Evolutionary conservation across 2,329 filamentous ascomycete genomes (phyloP), one percentile per base, ranked within the genome.

Genomic region (Aspergillus novoparasiticus): DNA sequence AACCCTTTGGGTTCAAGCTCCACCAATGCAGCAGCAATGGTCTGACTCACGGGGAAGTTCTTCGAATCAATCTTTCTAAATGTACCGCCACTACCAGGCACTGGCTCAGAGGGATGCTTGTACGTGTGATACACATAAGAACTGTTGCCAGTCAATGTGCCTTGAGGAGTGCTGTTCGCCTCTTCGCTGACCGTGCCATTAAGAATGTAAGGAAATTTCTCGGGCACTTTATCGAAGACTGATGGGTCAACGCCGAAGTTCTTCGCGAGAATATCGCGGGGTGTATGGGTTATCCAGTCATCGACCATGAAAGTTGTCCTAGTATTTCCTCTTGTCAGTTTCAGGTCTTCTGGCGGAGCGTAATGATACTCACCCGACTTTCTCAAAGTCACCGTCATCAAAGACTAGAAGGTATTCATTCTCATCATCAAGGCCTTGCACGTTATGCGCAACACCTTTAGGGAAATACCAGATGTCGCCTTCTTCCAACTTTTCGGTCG

Each of bases 241-340:
- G 83, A 83, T 26, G 83, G 81, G 56, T 86, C 80, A 23, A 91
- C 82, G 26, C 87, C 87, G 66, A 91, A 90, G 79, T 90, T 91
- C 78, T 89, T 90, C 2, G 46, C 41, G 88, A 91, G 79, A 51
- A 91, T 81, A 1, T 81, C 78, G 60, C 84, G 85, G 0, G 89
- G 89, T 0, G 88, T 91, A 71, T 90, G 88, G 12, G 23, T 50
- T 28, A 50, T 81, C 89, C 89, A 91, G 77, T 91, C 89, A 66
- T 89, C 88, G 28, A 91, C 82, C 78, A 87, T 89, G 81, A 91
- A 91, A 0, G 89, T 90, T 0, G 87, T 89, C n/a, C 86, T 86
- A 19, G 5, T 6, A 46, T 21, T 21, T 23, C 12, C 23, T 14
- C 10, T 30, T 26, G 14, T 50, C 23, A 50, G 23, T 0, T 9